phyloP scores from a whole-genome alignment of 805 yeast species.

The Metschnikowia koreensis region DNA sequence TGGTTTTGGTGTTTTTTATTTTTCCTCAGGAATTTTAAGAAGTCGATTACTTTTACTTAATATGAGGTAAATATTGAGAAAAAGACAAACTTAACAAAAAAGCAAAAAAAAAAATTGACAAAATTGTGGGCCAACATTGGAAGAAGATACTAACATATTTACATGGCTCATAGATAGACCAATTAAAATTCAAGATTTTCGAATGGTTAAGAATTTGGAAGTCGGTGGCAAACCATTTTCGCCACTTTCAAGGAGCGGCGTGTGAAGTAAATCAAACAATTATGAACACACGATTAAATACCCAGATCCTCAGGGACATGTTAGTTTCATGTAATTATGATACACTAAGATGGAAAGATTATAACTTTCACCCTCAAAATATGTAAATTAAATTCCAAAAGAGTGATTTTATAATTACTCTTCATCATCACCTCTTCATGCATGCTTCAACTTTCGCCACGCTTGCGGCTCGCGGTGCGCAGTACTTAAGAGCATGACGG shows the following conservation, averaged over 20 bases:
- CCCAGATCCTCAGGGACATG: neutral
- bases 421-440: neutral
- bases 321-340: neutral
- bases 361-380: neutral
- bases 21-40: too few relatives aligned
- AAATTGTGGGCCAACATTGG: neutral
- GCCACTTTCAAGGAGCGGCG: neutral
- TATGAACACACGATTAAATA: neutral
- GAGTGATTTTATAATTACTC: neutral
- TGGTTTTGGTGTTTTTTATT: too few relatives aligned
- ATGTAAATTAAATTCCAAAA: neutral
- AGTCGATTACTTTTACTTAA: too few relatives aligned
- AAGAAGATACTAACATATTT: too few relatives aligned
- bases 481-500: neutral
- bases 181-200: too few relatives aligned
- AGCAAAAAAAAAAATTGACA: too few relatives aligned
- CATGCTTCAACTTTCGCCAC: neutral
- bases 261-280: neutral
- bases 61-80: neutral
- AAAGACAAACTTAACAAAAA: neutral
- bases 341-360: neutral
- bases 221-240: neutral
- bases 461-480: neutral
- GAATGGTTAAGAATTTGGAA: neutral
- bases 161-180: too few relatives aligned